Evolutionary conservation across 192 early-diverging fungal genomes (phyloP), one percentile per base, ranked within the genome.

Genomic region (Gaertneriomyces sp.): DNA sequence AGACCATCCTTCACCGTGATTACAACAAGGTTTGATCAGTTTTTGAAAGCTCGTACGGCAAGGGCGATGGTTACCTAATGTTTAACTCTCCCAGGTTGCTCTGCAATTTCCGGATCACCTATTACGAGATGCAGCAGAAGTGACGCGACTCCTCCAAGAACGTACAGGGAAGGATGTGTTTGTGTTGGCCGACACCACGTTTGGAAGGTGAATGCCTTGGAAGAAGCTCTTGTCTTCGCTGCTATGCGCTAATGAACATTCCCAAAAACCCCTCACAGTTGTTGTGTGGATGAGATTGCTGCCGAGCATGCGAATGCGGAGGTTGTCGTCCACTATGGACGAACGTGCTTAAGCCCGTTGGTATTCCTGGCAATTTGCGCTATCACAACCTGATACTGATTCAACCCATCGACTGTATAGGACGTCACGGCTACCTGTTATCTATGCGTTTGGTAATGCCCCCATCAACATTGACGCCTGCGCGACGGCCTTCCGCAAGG

Each of bases 241-340:
- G 42, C 42, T 16, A 17, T 47, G 42, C n/a, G 33, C 25, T 52
- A 10, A 0, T 63, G 20, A 9, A n/a, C n/a, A n/a, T n/a, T n/a
- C n/a, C n/a, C n/a, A n/a, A n/a, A n/a, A 53, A 16, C 17, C 39
- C 11, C 17, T 2, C n/a, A 16, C 60, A 91, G 91, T 74, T 99
- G 97, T 73, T 99, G 97, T 72, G 93, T 96, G 1, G 97, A 99
- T 71, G 93, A 95, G 66, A 89, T 99, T 1, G 95, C 97, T 19
- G 94, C 94, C 6, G 83, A 93, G 73, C 97, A 99, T 66, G 87
- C 86, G 42, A 55, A 75, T 7, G 86, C 93, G 11, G 91, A 98
- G 50, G 67, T 91, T n/a, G 87, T 99, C 39, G 84, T 99, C 39
- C 97, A 99, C 74, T 99, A 91, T 80, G 97, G 97, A 4, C 88